phyloP scores from a whole-genome alignment of 768 basidiomycete genomes.

The Russula abietina region DNA sequence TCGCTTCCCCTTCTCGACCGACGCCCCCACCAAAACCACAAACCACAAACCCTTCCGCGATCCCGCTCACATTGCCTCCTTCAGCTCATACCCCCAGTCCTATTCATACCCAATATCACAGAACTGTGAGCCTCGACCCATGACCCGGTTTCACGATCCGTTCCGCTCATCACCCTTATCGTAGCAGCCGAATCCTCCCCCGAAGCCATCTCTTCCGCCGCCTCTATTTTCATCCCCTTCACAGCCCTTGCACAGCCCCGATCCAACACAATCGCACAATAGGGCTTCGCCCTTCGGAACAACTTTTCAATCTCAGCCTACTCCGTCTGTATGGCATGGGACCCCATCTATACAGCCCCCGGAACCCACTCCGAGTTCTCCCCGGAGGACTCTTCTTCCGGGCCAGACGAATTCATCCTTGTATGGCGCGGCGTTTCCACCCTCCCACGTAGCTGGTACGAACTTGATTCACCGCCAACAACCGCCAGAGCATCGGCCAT shows the following conservation, averaged over 20 bases:
- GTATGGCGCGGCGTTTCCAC: constrained; percentile 11
- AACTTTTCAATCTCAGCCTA: constrained; percentile 9
- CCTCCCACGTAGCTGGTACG: constrained; percentile 1
- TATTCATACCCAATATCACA: constrained; percentile 9
- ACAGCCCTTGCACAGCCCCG: constrained; percentile 23
- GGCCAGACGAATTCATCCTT: constrained; percentile 29
- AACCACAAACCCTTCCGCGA: constrained; percentile 4
- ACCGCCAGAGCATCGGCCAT: constrained; percentile 19
- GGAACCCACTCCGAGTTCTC: constrained; percentile 8
- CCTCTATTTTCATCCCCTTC: constrained; percentile 33
- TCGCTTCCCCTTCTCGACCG: constrained; percentile 26
- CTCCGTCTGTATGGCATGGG: constrained; percentile 7
- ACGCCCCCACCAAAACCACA: constrained; percentile 21
- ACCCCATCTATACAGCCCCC: constrained; percentile 3
- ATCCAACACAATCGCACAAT: constrained; percentile 23
- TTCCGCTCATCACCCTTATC: constrained; percentile 19
- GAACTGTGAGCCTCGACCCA: constrained; percentile 15
- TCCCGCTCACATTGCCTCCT: constrained; percentile 5
- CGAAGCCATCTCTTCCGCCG: constrained; percentile 34
- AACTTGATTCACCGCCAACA: constrained; percentile 9
- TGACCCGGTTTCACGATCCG: constrained; percentile 12
- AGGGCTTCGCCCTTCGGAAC: constrained; percentile 23
- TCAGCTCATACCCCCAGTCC: constrained; percentile 3
- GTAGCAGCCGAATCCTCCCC: constrained; percentile 26
- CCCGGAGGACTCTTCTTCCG: constrained; percentile 29